A percentile compares a stretch with the other conserved stretches of the same genome.
These are phyloP conservation scores for Murraya paniculata DNA, from an alignment of 345 rosid species.

Conservation along the genomic window DNA sequence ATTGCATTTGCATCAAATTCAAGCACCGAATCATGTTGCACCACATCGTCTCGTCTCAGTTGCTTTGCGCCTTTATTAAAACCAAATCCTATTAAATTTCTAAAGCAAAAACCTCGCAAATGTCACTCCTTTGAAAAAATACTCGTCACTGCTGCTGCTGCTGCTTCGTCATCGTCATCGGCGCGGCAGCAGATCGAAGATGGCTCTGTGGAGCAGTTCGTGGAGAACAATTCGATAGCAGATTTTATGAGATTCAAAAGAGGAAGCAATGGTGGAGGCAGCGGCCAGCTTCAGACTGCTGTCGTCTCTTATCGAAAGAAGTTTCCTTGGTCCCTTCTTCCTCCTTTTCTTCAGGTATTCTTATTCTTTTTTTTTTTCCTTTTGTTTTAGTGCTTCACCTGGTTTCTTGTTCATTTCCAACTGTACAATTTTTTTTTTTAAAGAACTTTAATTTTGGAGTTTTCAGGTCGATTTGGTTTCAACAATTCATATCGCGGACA, in stretches of 20 bases:
- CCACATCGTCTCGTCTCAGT: constrained; percentile 28
- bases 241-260: constrained; percentile 81
- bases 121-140: constrained; percentile 22
- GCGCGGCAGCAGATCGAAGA: constrained; percentile 25
- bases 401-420: neutral
- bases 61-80: constrained; percentile 16
- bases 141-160: constrained; percentile 29
- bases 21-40: constrained; percentile 22
- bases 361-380: neutral
- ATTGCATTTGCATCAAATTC: constrained; percentile 30
- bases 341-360: constrained; percentile 73
- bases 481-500: constrained; percentile 88
- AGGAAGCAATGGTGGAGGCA: constrained; percentile 29
- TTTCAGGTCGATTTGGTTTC: constrained; percentile 93
- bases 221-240: constrained; percentile 58
- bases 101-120: neutral
- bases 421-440: neutral
- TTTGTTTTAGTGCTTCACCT: neutral
- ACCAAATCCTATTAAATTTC: constrained; percentile 8
- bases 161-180: constrained; percentile 25
- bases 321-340: constrained; percentile 82
- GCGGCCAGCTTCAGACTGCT: constrained; percentile 77
- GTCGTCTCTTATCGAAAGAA: constrained; percentile 71
- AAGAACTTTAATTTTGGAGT: neutral
- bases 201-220: constrained; percentile 50